phyloP scores from a whole-genome alignment of 768 basidiomycete species.

The Cyclocybe aegerita region DNA sequence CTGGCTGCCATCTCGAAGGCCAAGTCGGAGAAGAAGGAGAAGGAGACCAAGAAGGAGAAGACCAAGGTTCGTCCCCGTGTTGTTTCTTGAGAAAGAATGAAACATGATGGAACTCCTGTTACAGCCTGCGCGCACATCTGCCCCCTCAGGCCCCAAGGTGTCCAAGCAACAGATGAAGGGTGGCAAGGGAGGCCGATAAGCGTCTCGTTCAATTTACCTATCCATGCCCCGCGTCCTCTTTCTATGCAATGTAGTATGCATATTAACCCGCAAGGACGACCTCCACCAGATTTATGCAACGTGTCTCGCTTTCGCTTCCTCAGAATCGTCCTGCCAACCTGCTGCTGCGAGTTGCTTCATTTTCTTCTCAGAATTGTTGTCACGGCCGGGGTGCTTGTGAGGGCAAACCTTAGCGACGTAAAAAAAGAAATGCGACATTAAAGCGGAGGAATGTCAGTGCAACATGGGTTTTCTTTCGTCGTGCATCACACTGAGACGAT shows the following conservation, averaged over 20 bases:
- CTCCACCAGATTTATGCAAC: too few relatives aligned
- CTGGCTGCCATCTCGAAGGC: constrained; percentile 89
- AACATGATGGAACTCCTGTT: background rate
- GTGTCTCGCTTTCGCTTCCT: too few relatives aligned
- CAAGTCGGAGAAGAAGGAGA: constrained; percentile 96
- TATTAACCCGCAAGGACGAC: background rate
- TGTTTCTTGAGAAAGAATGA: background rate
- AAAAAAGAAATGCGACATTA: too few relatives aligned
- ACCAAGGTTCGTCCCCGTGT: constrained; percentile 54
- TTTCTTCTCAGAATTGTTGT: too few relatives aligned
- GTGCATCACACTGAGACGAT: too few relatives aligned
- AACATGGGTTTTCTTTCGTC: too few relatives aligned
- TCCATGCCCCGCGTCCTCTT: constrained; percentile 3
- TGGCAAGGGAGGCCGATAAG: constrained; percentile 73
- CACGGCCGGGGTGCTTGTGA: too few relatives aligned
- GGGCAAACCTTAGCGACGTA: too few relatives aligned
- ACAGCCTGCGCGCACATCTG: constrained; percentile 57
- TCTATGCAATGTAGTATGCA: constrained; percentile 17
- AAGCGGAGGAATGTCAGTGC: too few relatives aligned
- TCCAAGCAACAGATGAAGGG: constrained; percentile 98
- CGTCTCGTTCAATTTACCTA: constrained; percentile 10
- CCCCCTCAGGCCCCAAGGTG: constrained; percentile 72
- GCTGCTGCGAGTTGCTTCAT: too few relatives aligned
- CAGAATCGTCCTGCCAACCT: too few relatives aligned
- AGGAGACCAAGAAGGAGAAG: constrained; percentile 93